Evolutionary conservation across 352 stramenopile species (phyloP).

Genomic region (Phytophthora boehmeriae): DNA sequence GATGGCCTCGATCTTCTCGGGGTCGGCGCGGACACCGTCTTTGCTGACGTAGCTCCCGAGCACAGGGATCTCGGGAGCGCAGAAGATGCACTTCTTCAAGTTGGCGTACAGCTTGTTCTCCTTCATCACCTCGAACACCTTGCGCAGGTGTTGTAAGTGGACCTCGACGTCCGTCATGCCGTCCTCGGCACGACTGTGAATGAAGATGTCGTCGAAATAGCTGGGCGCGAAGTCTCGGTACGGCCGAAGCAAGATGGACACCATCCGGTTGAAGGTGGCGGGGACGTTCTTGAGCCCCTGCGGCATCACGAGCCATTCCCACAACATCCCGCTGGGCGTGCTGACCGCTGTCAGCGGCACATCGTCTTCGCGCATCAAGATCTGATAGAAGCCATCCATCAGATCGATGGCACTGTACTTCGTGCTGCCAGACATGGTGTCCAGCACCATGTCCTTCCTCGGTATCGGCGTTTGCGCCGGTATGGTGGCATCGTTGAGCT

Average conservation of each 20-base stretch:
- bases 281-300: too few species aligned
- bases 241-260: slow-evolving; percentile 10
- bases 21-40: slow-evolving; percentile 17
- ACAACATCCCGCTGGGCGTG: slow-evolving; percentile 27
- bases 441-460: slow-evolving; percentile 28
- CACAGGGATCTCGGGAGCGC: slow-evolving; percentile 34
- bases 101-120: too few species aligned
- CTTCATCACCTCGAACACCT: slow-evolving; percentile 26
- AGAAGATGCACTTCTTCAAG: too few species aligned
- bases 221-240: slow-evolving; percentile 14
- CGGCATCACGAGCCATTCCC: too few species aligned
- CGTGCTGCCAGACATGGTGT: slow-evolving; percentile 31
- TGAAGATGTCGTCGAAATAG: slow-evolving; percentile 41
- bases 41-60: slow-evolving; percentile 30
- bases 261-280: slow-evolving; percentile 32
- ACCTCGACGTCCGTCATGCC: slow-evolving; percentile 13
- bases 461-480: slow-evolving; percentile 37
- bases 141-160: slow-evolving; percentile 23
- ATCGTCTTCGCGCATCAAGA: slow-evolving; percentile 21
- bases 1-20: slow-evolving; percentile 23
- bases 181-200: too few species aligned
- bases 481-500: slow-evolving; percentile 35
- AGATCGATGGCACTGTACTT: slow-evolving; percentile 37
- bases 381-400: slow-evolving; percentile 36
- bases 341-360: slow-evolving; percentile 27